Evolutionary conservation across 2,329 filamentous ascomycete genomes (phyloP).

Genomic region (Cadophora sp.): DNA sequence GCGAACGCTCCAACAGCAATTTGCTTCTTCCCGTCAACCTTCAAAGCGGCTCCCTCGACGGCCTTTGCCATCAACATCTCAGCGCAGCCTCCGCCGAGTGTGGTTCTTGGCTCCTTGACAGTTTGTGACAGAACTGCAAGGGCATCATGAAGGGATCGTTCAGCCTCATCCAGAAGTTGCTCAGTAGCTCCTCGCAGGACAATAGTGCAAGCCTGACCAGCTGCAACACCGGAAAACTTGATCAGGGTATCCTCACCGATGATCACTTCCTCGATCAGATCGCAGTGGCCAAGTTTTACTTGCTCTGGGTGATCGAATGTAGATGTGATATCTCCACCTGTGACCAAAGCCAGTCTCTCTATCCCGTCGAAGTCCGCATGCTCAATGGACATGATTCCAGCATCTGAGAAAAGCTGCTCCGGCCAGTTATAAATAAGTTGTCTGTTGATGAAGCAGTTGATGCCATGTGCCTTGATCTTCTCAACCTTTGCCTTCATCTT

Average conservation of each 20-base stretch:
- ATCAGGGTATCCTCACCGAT: constrained; percentile 98
- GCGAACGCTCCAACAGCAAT: constrained; percentile 92
- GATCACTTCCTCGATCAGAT: constrained; percentile 96
- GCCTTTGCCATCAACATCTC: constrained; percentile 99
- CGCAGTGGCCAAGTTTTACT: constrained; percentile 94
- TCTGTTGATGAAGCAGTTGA: constrained; percentile 99
- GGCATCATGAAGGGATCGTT: constrained; percentile 94
- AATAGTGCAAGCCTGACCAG: constrained; percentile 93
- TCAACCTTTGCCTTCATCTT: constrained; percentile 99
- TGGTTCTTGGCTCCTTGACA: constrained; percentile 91
- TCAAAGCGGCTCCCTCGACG: constrained; percentile 90
- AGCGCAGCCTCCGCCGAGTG: constrained; percentile 91
- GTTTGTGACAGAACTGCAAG: constrained; percentile 96
- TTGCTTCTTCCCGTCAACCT: constrained; percentile 96
- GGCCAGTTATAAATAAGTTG: constrained; percentile 99
- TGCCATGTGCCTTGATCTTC: constrained; percentile 97
- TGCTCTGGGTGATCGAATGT: constrained; percentile 98
- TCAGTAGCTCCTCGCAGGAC: constrained; percentile 96
- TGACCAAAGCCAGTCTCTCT: constrained; percentile 91
- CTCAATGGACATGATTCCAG: constrained; percentile 97
- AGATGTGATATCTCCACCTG: constrained; percentile 94
- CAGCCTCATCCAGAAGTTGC: constrained; percentile 95
- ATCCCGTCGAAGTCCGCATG: constrained; percentile 99
- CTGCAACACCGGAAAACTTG: constrained; percentile 95
- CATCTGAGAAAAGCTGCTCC: constrained; percentile 97